Percentiles rank a stretch among this genome's conserved stretches.
phyloP scores from a whole-genome alignment of 345 rosid genomes.

The Citrus hindsii region DNA sequence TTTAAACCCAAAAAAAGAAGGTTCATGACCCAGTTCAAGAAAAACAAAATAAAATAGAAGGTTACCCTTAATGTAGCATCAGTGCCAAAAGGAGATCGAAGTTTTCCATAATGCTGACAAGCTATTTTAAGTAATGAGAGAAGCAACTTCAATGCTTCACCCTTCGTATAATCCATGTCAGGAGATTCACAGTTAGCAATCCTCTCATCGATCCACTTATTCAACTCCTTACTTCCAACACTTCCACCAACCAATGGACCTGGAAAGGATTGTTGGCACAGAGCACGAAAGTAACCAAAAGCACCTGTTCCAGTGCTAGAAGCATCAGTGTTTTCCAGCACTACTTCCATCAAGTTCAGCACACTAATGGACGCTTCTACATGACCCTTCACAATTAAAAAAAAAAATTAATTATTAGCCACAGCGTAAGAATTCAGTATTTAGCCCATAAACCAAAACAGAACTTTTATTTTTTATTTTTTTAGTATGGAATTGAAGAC shows the following conservation, averaged over 20 bases:
- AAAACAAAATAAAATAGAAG: not conserved
- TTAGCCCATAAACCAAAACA: not conserved
- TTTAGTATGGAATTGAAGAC: not conserved
- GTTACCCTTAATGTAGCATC: conserved; percentile 65
- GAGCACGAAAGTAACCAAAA: conserved; percentile 61
- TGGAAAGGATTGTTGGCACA: conserved; percentile 75
- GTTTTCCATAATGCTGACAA: conserved; percentile 94
- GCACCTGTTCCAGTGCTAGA: conserved; percentile 36
- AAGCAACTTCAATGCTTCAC: conserved; percentile 62
- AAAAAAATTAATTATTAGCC: conserved; percentile 27
- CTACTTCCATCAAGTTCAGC: conserved; percentile 74
- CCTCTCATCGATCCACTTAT: conserved; percentile 96
- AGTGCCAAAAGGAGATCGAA: conserved; percentile 85
- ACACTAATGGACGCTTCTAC: conserved; percentile 54
- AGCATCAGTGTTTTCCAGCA: conserved; percentile 37
- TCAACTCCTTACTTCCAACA: conserved; percentile 83
- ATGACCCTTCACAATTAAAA: conserved; percentile 45
- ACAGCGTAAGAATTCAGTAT: not conserved
- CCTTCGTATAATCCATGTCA: conserved; percentile 51
- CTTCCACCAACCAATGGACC: conserved; percentile 96
- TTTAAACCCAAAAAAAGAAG: not conserved
- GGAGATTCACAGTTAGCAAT: conserved; percentile 57
- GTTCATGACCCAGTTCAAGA: not conserved
- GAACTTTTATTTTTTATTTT: not conserved
- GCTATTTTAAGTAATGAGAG: conserved; percentile 87